Conservation (phyloP, 768 basidiomycete species). For the Jaapia argillacea region DNA sequence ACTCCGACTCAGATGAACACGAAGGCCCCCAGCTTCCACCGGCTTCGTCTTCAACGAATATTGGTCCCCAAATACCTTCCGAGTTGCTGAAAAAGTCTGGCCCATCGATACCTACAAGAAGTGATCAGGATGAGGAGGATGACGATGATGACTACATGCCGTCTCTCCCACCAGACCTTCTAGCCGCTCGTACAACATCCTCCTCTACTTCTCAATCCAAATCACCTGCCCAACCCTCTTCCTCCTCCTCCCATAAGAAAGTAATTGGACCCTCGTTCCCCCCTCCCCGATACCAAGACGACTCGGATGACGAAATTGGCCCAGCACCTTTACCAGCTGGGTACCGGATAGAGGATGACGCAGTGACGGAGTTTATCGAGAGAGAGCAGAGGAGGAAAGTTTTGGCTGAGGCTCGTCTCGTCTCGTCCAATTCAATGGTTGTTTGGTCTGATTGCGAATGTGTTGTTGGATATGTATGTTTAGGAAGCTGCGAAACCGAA, state of each 20-base stretch:
- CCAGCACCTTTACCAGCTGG: constrained; percentile 62
- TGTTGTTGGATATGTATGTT: too few relatives aligned
- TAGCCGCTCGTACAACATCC: constrained; percentile 29
- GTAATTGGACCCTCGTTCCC: constrained; percentile 48
- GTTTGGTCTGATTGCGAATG: background rate
- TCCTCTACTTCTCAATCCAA: constrained; percentile 9
- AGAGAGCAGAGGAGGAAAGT: constrained; percentile 71
- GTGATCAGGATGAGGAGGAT: constrained; percentile 30
- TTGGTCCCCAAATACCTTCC: too few relatives aligned
- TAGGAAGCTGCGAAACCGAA: constrained; percentile 77
- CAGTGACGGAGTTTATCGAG: constrained; percentile 76
- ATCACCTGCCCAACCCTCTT: background rate
- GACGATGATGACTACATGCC: constrained; percentile 68
- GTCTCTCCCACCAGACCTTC: constrained; percentile 63
- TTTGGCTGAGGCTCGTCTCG: constrained; percentile 50
- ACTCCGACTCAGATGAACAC: background rate
- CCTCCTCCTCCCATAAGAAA: constrained; percentile 18
- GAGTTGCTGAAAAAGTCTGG: too few relatives aligned
- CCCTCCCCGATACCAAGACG: constrained; percentile 28
- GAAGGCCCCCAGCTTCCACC: background rate
- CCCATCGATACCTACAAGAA: too few relatives aligned
- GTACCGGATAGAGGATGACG: constrained; percentile 40
- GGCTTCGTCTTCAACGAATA: background rate
- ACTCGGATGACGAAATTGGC: constrained; percentile 76
- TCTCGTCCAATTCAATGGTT: background rate